phyloP scores from a whole-genome alignment of 2,329 filamentous ascomycete genomes.

The Lasiodiplodia sp. region DNA sequence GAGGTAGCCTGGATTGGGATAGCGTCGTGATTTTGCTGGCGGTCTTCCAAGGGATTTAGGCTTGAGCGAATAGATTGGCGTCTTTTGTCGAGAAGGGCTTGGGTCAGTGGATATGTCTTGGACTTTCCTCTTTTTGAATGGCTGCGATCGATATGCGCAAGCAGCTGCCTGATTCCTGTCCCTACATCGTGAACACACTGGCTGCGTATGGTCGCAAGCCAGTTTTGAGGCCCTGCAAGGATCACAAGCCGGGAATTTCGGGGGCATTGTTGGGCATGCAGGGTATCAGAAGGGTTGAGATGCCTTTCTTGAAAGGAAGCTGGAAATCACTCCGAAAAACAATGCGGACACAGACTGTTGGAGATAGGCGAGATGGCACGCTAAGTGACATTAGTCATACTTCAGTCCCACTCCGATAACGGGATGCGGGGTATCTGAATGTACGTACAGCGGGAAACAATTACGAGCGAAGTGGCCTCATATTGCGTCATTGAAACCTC shows the following conservation, averaged over 20 bases:
- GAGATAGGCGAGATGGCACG: not conserved
- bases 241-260: constrained; percentile 38
- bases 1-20: constrained; percentile 46
- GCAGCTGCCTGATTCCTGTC: constrained; percentile 33
- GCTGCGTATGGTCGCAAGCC: constrained; percentile 40
- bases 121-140: constrained; percentile 37
- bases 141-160: constrained; percentile 40
- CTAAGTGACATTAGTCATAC: not conserved
- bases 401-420: not conserved
- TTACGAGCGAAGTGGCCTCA: no score
- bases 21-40: constrained; percentile 30
- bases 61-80: not conserved
- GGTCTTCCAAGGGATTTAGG: not conserved
- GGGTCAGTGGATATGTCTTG: constrained; percentile 16
- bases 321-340: not conserved
- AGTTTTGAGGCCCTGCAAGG: constrained; percentile 41
- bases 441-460: no score
- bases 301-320: not conserved
- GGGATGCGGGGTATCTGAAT: not conserved
- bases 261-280: not conserved
- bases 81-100: not conserved
- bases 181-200: constrained; percentile 38
- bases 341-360: not conserved
- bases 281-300: not conserved
- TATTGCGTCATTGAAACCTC: no score